phyloP scores from a whole-genome alignment of 2,329 filamentous ascomycete genomes.

The Colletotrichum sp. region DNA sequence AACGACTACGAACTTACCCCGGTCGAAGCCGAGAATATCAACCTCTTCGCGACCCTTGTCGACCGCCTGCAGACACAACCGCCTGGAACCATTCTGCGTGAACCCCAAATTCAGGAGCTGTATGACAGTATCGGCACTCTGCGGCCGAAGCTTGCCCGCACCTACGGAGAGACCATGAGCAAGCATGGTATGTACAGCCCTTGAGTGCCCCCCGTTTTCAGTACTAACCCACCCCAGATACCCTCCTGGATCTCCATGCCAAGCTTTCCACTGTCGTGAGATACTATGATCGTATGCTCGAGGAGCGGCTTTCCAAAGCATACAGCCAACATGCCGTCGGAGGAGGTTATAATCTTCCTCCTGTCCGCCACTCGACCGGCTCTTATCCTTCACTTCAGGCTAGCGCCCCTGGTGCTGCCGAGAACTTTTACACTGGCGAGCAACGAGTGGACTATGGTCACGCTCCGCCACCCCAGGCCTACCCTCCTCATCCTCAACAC shows the following conservation, averaged over 20 bases:
- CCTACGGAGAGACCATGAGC: slow-evolving; percentile 99
- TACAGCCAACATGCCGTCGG: slow-evolving; percentile 82
- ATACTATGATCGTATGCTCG: slow-evolving; percentile 98
- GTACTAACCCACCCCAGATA: slow-evolving; percentile 65
- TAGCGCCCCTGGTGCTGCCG: slow-evolving; percentile 62
- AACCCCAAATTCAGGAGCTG: slow-evolving; percentile 96
- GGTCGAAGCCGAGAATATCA: slow-evolving; percentile 97
- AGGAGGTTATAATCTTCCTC: slow-evolving; percentile 65
- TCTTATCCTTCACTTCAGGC: slow-evolving; percentile 76
- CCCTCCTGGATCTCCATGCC: slow-evolving; percentile 89
- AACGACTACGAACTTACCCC: slow-evolving; percentile 94
- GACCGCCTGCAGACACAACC: slow-evolving; percentile 95
- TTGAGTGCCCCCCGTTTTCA: background rate
- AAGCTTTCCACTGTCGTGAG: slow-evolving; percentile 96
- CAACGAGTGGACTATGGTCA: slow-evolving; percentile 51
- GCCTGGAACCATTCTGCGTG: slow-evolving; percentile 92
- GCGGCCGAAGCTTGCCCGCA: slow-evolving; percentile 90
- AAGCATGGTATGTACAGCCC: slow-evolving; percentile 77
- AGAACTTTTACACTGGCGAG: slow-evolving; percentile 83
- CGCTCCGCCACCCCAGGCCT: slow-evolving; percentile 57
- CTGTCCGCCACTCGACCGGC: slow-evolving; percentile 56
- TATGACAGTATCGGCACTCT: slow-evolving; percentile 97
- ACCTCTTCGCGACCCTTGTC: slow-evolving; percentile 91
- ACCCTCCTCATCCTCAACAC: slow-evolving; percentile 44
- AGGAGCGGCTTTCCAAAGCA: slow-evolving; percentile 90